These are phyloP conservation scores for Mycena vitilis DNA, from an alignment of 768 basidiomycete genomes.

Conservation along the genomic window DNA sequence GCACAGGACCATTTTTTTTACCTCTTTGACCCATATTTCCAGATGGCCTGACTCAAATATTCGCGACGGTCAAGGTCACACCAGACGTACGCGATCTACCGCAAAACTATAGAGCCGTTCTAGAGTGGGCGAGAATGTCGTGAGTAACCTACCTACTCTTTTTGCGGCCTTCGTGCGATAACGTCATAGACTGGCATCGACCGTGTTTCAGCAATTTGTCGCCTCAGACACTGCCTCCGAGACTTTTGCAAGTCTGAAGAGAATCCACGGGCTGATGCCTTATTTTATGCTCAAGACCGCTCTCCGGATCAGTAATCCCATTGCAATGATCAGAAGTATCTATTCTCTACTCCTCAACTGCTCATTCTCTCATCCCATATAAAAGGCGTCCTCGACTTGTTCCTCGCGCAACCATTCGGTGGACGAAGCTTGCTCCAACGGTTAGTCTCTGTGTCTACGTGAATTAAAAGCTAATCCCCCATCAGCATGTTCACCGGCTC, in stretches of 20 bases:
- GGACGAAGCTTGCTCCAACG: conserved; percentile 91
- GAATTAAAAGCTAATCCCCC: not conserved
- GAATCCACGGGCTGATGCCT: conserved; percentile 96
- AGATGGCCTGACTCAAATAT: conserved; percentile 93
- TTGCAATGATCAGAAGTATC: conserved; percentile 93
- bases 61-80: conserved; percentile 86
- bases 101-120: conserved; percentile 84
- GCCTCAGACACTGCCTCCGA: conserved; percentile 94
- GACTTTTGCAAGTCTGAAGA: conserved; percentile 86
- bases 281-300: conserved; percentile 96
- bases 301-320: conserved; percentile 93
- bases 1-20: conserved; percentile 1
- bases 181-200: conserved; percentile 84
- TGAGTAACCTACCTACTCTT: conserved; percentile 53
- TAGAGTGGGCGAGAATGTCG: conserved; percentile 99
- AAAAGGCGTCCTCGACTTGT: conserved; percentile 87
- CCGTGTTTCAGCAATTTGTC: conserved; percentile 94
- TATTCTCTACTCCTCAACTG: conserved; percentile 6
- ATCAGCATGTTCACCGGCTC: conserved; percentile 95
- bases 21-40: not conserved
- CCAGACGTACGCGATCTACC: conserved; percentile 83
- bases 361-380: conserved; percentile 27
- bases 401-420: conserved; percentile 97
- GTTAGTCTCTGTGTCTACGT: conserved; percentile 50
- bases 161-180: conserved; percentile 5